These are phyloP conservation scores for Hirsutella minnesotensis DNA, from an alignment of 2,329 filamentous ascomycete genomes.

Conservation along the genomic window DNA sequence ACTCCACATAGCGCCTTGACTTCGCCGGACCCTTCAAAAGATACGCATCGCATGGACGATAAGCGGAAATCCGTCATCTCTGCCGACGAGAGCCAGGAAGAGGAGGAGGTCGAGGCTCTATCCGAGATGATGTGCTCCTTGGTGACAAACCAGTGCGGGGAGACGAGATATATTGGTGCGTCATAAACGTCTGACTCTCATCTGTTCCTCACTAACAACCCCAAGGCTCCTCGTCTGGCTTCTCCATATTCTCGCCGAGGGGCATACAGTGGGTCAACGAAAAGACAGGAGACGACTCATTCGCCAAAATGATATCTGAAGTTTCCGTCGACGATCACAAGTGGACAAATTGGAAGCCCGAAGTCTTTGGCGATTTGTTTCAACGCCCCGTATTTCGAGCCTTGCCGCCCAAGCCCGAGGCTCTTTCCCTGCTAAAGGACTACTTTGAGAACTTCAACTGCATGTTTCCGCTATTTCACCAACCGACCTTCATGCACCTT, in stretches of 20 bases:
- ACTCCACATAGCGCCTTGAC: conserved; percentile 43
- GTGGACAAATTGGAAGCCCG: conserved; percentile 97
- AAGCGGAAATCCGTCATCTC: conserved; percentile 24
- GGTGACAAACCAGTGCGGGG: conserved; percentile 87
- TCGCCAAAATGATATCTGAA: conserved; percentile 86
- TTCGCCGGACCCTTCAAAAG: conserved; percentile 34
- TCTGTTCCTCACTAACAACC: conserved; percentile 4
- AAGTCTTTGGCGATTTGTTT: conserved; percentile 90
- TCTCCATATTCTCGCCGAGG: conserved; percentile 97
- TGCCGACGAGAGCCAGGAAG: conserved; percentile 29
- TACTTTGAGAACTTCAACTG: conserved; percentile 99
- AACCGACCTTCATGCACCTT: conserved; percentile 96
- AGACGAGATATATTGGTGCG: conserved; percentile 89
- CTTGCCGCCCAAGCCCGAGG: conserved; percentile 76
- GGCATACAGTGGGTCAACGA: conserved; percentile 98
- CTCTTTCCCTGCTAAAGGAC: conserved; percentile 77
- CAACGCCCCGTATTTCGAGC: conserved; percentile 71
- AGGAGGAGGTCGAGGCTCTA: conserved; percentile 70
- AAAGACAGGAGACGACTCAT: conserved; percentile 90
- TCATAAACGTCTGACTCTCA: neutral
- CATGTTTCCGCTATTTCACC: conserved; percentile 95
- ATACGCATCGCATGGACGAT: conserved; percentile 19
- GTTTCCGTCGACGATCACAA: conserved; percentile 90
- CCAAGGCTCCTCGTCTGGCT: conserved; percentile 84
- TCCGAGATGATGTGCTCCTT: conserved; percentile 99